Evolutionary conservation across 495 filamentous ascomycete species (phyloP).

Genomic region (Aspergillus avenaceus): DNA sequence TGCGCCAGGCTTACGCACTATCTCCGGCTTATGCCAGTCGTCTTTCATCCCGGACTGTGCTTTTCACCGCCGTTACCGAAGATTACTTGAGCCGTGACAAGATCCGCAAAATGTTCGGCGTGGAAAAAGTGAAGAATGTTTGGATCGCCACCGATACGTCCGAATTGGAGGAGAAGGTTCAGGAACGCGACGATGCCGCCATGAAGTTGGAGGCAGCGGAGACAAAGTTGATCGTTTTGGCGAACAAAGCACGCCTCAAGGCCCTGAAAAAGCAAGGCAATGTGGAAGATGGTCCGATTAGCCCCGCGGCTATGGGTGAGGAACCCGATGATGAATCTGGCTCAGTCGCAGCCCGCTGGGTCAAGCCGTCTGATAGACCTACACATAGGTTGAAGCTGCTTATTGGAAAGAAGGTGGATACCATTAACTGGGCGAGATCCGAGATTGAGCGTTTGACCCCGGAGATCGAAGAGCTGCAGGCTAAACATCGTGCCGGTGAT

Average conservation of each 20-base stretch:
- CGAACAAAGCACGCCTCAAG: conserved; percentile 74
- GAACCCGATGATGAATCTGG: conserved; percentile 64
- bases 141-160: conserved; percentile 82
- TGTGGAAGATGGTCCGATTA: conserved; percentile 39
- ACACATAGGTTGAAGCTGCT: conserved; percentile 76
- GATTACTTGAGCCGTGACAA: conserved; percentile 68
- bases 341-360: conserved; percentile 73
- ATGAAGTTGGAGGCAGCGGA: conserved; percentile 87
- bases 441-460: conserved; percentile 81
- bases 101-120: conserved; percentile 74
- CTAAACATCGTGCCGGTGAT: conserved; percentile 64
- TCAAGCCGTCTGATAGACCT: conserved; percentile 76
- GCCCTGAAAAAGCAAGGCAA: conserved; percentile 63
- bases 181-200: conserved; percentile 77
- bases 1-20: conserved; percentile 90
- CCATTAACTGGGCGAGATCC: conserved; percentile 80
- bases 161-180: conserved; percentile 78
- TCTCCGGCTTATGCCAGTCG: conserved; percentile 84
- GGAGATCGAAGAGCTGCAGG: conserved; percentile 71
- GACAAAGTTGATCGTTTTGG: conserved; percentile 77
- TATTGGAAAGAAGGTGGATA: conserved; percentile 83
- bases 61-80: conserved; percentile 81
- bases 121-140: conserved; percentile 67
- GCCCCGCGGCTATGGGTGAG: conserved; percentile 33
- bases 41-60: conserved; percentile 88